phyloP scores from a whole-genome alignment of 306 rosid genomes.

The Carpinus fangiana region DNA sequence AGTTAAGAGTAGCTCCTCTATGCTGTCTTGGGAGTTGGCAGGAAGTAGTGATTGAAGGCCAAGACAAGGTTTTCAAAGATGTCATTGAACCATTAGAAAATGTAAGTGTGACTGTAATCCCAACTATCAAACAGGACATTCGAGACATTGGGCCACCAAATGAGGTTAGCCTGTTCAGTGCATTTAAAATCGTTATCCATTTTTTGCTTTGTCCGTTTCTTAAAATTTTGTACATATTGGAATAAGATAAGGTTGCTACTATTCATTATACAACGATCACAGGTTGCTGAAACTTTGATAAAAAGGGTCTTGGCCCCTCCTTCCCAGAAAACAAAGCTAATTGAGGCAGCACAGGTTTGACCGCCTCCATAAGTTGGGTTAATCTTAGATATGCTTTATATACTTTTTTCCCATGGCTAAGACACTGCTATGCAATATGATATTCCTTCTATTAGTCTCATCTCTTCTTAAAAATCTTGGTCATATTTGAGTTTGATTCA shows the following conservation, averaged over 20 bases:
- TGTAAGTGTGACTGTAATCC: constrained; percentile 72
- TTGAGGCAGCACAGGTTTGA: constrained; percentile 82
- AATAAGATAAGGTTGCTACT: not conserved
- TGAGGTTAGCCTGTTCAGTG: constrained; percentile 44
- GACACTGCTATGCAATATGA: not conserved
- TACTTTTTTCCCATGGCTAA: constrained; percentile 16
- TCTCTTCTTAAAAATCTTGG: constrained; percentile 1
- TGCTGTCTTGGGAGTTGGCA: constrained; percentile 47
- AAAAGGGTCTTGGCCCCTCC: constrained; percentile 86
- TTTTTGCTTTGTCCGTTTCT: not conserved
- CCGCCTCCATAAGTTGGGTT: not conserved
- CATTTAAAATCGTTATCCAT: constrained; percentile 4
- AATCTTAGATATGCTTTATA: constrained; percentile 5
- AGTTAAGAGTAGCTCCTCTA: constrained; percentile 28
- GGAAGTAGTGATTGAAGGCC: constrained; percentile 85
- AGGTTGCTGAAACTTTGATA: constrained; percentile 84
- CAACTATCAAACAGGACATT: constrained; percentile 74
- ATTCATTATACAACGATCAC: constrained; percentile 24
- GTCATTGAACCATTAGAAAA: constrained; percentile 90
- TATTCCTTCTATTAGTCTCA: constrained; percentile 13
- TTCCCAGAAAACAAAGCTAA: constrained; percentile 83
- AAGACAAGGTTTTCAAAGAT: constrained; percentile 98
- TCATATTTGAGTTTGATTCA: not conserved
- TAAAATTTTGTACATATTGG: not conserved
- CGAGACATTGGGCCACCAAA: constrained; percentile 84